Percentiles rank a stretch among this genome's conserved stretches.
phyloP scores from a whole-genome alignment of 163 green algal species.

The Scenedesmus sp. region DNA sequence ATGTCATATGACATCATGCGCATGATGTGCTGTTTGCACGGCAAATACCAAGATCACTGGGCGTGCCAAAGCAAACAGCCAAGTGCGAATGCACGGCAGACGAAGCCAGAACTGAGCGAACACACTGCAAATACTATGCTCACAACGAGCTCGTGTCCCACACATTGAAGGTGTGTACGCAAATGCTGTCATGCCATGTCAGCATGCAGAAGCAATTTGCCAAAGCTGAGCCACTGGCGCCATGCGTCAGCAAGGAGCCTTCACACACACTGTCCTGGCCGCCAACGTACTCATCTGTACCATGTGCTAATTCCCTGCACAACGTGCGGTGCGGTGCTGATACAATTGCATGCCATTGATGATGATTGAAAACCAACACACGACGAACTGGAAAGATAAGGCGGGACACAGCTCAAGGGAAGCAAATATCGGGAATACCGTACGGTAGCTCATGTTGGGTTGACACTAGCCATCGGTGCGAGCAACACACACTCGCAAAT shows the following conservation, averaged over 20 bases:
- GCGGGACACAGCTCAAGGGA: not conserved
- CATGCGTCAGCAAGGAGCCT: too few relatives aligned
- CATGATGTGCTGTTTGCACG: too few relatives aligned
- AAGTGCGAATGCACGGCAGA: too few relatives aligned
- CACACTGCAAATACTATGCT: too few relatives aligned
- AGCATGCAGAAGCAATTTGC: not conserved
- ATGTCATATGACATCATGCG: too few relatives aligned
- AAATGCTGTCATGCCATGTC: not conserved
- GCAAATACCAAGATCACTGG: too few relatives aligned
- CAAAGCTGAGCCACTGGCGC: too few relatives aligned
- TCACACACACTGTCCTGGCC: too few relatives aligned
- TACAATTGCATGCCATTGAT: not conserved
- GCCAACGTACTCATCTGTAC: not conserved
- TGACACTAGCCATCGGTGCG: not conserved
- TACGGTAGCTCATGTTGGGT: not conserved
- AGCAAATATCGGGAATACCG: not conserved
- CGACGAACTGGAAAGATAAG: not conserved
- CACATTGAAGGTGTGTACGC: too few relatives aligned
- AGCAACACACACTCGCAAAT: not conserved
- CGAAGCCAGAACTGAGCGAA: too few relatives aligned
- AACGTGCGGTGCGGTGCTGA: not conserved
- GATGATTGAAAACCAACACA: not conserved
- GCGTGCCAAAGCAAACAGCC: too few relatives aligned
- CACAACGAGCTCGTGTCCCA: too few relatives aligned
- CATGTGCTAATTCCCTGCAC: not conserved